A percentile compares a stretch with the other conserved stretches of the same genome.
Evolutionary conservation across 257 asterid genomes (phyloP).

Genomic region (Fraxinus cuspidata): DNA sequence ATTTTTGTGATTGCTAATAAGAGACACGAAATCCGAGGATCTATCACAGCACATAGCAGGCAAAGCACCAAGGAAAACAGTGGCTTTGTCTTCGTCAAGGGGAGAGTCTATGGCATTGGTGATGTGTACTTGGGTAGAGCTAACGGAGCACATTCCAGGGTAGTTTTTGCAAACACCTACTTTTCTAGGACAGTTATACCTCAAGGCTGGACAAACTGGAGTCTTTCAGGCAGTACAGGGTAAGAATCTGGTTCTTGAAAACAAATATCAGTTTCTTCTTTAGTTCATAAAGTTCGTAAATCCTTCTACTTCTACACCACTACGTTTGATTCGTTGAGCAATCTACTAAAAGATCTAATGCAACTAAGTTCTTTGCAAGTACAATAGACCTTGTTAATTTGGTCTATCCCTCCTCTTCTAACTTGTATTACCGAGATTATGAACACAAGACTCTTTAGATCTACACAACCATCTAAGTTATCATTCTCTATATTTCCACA

Average conservation of each 20-base stretch:
- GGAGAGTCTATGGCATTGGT: conserved; percentile 67
- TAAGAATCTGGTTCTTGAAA: conserved; percentile 30
- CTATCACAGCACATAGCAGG: conserved; percentile 71
- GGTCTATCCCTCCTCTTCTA: too few relatives aligned
- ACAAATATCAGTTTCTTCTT: not conserved
- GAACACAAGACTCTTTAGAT: too few relatives aligned
- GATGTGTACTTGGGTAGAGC: conserved; percentile 74
- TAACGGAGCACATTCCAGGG: conserved; percentile 64
- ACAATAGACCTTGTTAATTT: not conserved
- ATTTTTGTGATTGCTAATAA: conserved; percentile 56
- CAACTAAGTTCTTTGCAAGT: not conserved
- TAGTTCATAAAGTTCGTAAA: not conserved
- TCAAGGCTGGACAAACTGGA: conserved; percentile 79
- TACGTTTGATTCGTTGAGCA: too few relatives aligned
- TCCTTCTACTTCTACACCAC: not conserved
- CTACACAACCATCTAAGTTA: too few relatives aligned
- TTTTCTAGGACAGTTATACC: conserved; percentile 57
- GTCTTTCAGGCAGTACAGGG: conserved; percentile 50
- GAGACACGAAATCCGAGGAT: conserved; percentile 52
- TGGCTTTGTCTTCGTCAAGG: conserved; percentile 72
- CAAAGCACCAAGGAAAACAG: conserved; percentile 49
- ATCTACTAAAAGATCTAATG: too few relatives aligned
- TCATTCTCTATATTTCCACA: too few relatives aligned
- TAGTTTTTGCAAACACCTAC: conserved; percentile 69
- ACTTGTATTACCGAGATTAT: too few relatives aligned